Evolutionary conservation across 305 asterid genomes (phyloP).

Genomic region (Fraxinus dipetala): DNA sequence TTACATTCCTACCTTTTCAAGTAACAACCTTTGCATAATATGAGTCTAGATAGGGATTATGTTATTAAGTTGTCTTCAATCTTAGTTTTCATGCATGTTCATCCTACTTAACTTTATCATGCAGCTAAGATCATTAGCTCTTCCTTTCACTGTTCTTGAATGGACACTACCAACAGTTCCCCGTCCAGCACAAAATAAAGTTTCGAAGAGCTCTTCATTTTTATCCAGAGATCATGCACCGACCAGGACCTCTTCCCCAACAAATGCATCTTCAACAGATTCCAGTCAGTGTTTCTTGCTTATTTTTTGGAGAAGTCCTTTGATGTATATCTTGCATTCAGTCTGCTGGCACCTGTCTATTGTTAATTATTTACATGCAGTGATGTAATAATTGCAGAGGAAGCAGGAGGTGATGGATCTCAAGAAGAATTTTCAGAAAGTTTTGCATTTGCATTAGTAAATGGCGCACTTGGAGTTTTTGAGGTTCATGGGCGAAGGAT

Average conservation of each 20-base stretch:
- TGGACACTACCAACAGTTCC: conserved; percentile 99
- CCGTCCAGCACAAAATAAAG: conserved; percentile 51
- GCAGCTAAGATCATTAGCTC: conserved; percentile 99
- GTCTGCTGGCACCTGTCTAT: conserved; percentile 12
- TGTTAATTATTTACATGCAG: conserved; percentile 24
- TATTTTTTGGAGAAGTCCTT: conserved; percentile 10
- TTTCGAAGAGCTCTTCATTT: conserved; percentile 56
- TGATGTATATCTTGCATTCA: conserved; percentile 3
- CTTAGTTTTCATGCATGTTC: conserved; percentile 6
- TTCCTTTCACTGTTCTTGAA: conserved; percentile 97
- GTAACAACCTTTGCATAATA: background rate
- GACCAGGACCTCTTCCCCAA: conserved; percentile 62
- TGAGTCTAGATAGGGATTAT: background rate
- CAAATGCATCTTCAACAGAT: conserved; percentile 55
- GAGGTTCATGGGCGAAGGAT: conserved; percentile 99
- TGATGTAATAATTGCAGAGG: conserved; percentile 55
- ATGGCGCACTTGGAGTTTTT: conserved; percentile 98
- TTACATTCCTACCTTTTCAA: background rate
- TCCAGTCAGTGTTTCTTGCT: conserved; percentile 47
- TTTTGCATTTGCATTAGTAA: conserved; percentile 91
- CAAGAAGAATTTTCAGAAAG: conserved; percentile 94
- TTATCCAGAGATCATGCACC: conserved; percentile 50
- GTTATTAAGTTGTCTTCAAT: conserved; percentile 4
- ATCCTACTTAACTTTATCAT: conserved; percentile 29
- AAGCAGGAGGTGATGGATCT: conserved; percentile 60